Evolutionary conservation across 225 moss, liverwort and hornwort genomes (phyloP), one percentile per base, ranked within the genome.

Genomic region (Pseudoscleropodium purum): DNA sequence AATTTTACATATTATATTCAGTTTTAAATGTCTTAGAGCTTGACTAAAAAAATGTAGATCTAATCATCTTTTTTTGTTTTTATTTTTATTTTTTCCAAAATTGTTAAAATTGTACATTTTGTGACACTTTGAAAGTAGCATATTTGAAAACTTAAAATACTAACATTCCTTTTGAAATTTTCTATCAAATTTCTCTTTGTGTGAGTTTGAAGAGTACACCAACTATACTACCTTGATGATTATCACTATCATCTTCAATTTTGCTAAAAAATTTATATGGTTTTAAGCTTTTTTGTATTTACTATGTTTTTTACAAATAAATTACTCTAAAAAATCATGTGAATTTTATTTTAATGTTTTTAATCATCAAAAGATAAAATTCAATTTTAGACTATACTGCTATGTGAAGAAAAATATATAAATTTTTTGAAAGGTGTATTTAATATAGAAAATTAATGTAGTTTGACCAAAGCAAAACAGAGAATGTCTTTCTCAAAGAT

Each of bases 401-500:
- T 67, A 11, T 0, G 6, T 37, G 11, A 36, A 2, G 37, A 67
- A 36, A 67, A 37, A 67, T 6, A 67, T 6, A 10, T 18, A 10
- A 66, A 66, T 36, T 10, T 36, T 36, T 67, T 6, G 10, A 36
- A 19, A 67, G 10, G 5, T 67, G 1, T 11, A 20, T 20, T 67
- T 36, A 37, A 67, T 67, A 37, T 11, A 36, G 6, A 37, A 67
- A 67, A 37, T 3, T 67, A 67, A 19, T 11, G 19, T 19, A 37
- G 6, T 72, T 72, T 26, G 14, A 41, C 41, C 26, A 41, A 41
- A 26, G 4, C 0, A 26, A 0, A 72, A 41, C 0, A 26, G 26
- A 1, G 5, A 41, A 41, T 41, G 14, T 26, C 0, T 0, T 26
- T 41, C 0, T 41, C 0, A 5, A 72, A 1, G 26, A 2, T 41